Conservation (phyloP, 2,329 filamentous ascomycete genomes). For the Alternaria ethzedia region DNA sequence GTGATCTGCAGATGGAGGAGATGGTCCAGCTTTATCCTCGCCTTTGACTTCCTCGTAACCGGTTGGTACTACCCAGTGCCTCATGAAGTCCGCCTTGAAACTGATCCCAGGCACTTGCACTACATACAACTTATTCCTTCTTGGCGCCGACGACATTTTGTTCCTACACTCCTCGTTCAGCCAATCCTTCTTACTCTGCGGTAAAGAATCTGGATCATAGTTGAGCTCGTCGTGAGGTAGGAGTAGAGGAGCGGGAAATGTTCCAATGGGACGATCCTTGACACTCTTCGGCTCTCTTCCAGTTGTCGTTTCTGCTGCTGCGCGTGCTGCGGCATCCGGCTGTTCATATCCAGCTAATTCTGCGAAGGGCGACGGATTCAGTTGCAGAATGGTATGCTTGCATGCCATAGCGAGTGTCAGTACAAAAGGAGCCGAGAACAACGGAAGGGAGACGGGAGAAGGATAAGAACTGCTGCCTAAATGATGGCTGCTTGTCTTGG, state of each 20-base stretch:
- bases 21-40: background rate
- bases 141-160: conserved; percentile 50
- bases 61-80: conserved; percentile 47
- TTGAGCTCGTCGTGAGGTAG: conserved; percentile 66
- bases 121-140: conserved; percentile 61
- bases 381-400: conserved; percentile 10
- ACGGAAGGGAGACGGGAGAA: background rate
- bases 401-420: background rate
- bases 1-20: conserved; percentile 30
- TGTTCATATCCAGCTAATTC: conserved; percentile 42
- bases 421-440: background rate
- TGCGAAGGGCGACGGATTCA: conserved; percentile 46
- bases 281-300: conserved; percentile 1
- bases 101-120: conserved; percentile 54
- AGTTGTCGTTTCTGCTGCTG: conserved; percentile 29
- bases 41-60: conserved; percentile 25
- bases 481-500: background rate
- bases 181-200: conserved; percentile 64
- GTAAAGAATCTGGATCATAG: conserved; percentile 57
- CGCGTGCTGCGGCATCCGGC: conserved; percentile 27
- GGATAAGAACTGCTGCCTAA: background rate
- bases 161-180: conserved; percentile 54
- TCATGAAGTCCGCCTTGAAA: conserved; percentile 48
- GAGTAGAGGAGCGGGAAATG: conserved; percentile 65
- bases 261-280: conserved; percentile 12